These are phyloP conservation scores for Orbilia javanica DNA, from an alignment of 2,329 filamentous ascomycete species.

Conservation along the genomic window DNA sequence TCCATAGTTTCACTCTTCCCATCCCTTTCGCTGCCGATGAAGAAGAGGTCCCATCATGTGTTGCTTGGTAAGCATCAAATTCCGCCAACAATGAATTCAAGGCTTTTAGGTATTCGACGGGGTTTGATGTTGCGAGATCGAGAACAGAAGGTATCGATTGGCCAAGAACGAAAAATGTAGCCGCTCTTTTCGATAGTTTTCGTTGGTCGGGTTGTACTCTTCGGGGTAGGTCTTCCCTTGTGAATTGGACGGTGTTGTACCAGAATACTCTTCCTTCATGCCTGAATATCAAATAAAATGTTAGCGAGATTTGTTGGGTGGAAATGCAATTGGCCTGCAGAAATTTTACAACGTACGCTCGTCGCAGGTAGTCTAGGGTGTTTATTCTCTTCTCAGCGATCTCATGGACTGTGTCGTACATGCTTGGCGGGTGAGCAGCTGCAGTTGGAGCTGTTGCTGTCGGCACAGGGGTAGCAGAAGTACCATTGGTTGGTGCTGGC, in stretches of 20 bases:
- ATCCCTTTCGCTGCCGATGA: conserved; percentile 68
- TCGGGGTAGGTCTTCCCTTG: conserved; percentile 80
- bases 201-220: conserved; percentile 88
- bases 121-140: conserved; percentile 83
- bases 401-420: conserved; percentile 81
- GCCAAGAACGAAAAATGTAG: conserved; percentile 92
- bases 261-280: conserved; percentile 96
- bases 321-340: background rate
- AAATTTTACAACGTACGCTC: conserved; percentile 77
- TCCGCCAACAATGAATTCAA: conserved; percentile 87
- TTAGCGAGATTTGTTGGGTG: conserved; percentile 12
- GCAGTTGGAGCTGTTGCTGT: conserved; percentile 26
- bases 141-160: conserved; percentile 90
- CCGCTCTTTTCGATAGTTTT: conserved; percentile 86
- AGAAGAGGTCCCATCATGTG: conserved; percentile 82
- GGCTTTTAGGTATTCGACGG: conserved; percentile 86
- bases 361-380: conserved; percentile 90
- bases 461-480: conserved; percentile 30
- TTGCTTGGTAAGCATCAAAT: conserved; percentile 92
- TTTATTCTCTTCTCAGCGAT: conserved; percentile 91
- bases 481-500: conserved; percentile 38
- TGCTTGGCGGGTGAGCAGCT: conserved; percentile 64
- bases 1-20: conserved; percentile 57
- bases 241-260: conserved; percentile 97
- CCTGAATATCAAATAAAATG: conserved; percentile 67